These are phyloP conservation scores for Clonostachys solani DNA, from an alignment of 2,329 filamentous ascomycete species.

Conservation along the genomic window DNA sequence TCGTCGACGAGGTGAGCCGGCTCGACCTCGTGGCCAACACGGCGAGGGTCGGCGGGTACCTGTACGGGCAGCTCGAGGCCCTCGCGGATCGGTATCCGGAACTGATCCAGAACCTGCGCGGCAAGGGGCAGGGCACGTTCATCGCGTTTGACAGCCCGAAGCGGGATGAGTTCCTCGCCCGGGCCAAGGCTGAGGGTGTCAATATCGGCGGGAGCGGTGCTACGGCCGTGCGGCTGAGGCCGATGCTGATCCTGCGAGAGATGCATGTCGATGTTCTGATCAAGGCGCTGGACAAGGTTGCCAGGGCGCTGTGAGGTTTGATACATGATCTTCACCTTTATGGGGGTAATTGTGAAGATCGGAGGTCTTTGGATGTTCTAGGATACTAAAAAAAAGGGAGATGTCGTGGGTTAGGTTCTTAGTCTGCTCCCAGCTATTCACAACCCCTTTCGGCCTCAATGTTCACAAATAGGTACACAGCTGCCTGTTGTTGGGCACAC, in stretches of 20 bases:
- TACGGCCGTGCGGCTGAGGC: slow-evolving; percentile 65
- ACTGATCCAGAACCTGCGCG: slow-evolving; percentile 69
- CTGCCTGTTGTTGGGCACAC: no score
- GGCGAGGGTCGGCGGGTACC: slow-evolving; percentile 61
- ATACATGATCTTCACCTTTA: no score
- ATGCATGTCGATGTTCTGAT: slow-evolving; percentile 84
- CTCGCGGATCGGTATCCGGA: slow-evolving; percentile 63
- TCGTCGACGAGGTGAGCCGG: slow-evolving; percentile 70
- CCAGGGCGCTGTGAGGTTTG: slow-evolving; percentile 32
- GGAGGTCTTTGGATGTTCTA: no score
- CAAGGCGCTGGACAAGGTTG: slow-evolving; percentile 72
- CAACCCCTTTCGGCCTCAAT: no score
- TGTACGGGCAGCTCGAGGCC: slow-evolving; percentile 60
- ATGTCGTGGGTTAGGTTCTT: no score
- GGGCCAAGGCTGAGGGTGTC: slow-evolving; percentile 65
- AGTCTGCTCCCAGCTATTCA: no score
- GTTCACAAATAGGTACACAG: no score
- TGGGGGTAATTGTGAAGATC: no score
- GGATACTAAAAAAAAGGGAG: no score
- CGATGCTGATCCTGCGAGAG: slow-evolving; percentile 86
- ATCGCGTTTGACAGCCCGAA: slow-evolving; percentile 71
- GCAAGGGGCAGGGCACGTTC: slow-evolving; percentile 73
- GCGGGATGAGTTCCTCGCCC: slow-evolving; percentile 64
- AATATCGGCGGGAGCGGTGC: slow-evolving; percentile 76
- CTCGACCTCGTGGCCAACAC: slow-evolving; percentile 56